Evolutionary conservation across 1,139 yeast species (phyloP).

Genomic region (Debaryomyces sp.): DNA sequence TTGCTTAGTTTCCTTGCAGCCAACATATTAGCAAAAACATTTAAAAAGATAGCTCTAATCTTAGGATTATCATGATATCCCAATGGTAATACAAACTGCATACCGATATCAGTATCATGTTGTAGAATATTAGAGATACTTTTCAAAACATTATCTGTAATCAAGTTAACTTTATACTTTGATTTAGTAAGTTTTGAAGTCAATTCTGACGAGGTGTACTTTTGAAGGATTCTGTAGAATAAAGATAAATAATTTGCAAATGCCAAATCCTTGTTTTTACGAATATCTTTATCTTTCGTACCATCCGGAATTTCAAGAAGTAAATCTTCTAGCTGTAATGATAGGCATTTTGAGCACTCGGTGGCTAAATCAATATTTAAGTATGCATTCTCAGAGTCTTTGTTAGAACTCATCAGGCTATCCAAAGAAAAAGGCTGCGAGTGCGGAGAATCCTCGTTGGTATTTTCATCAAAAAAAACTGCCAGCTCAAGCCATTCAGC

Average conservation of each 20-base stretch:
- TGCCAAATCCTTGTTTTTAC: slow-evolving; percentile 60
- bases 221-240: slow-evolving; percentile 70
- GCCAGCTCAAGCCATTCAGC: slow-evolving; percentile 73
- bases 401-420: slow-evolving; percentile 4
- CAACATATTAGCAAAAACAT: slow-evolving; percentile 72
- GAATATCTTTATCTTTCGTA: slow-evolving; percentile 55
- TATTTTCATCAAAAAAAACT: slow-evolving; percentile 34
- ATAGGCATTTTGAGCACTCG: slow-evolving; percentile 63
- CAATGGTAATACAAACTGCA: slow-evolving; percentile 74
- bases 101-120: slow-evolving; percentile 77
- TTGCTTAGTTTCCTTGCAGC: slow-evolving; percentile 37
- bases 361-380: slow-evolving; percentile 66
- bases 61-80: slow-evolving; percentile 72
- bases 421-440: background rate
- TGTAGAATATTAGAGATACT: slow-evolving; percentile 70
- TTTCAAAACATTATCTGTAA: slow-evolving; percentile 67
- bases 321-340: slow-evolving; percentile 55
- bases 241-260: slow-evolving; percentile 76
- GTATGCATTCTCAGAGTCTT: slow-evolving; percentile 50
- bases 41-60: slow-evolving; percentile 71
- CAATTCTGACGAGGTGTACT: slow-evolving; percentile 41
- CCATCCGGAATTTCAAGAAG: slow-evolving; percentile 67
- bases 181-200: slow-evolving; percentile 25
- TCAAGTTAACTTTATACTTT: slow-evolving; percentile 55
- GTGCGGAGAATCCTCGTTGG: slow-evolving; percentile 9